These are phyloP conservation scores for Aspergillus carlsbadensis DNA, from an alignment of 495 filamentous ascomycete species.

Conservation along the genomic window DNA sequence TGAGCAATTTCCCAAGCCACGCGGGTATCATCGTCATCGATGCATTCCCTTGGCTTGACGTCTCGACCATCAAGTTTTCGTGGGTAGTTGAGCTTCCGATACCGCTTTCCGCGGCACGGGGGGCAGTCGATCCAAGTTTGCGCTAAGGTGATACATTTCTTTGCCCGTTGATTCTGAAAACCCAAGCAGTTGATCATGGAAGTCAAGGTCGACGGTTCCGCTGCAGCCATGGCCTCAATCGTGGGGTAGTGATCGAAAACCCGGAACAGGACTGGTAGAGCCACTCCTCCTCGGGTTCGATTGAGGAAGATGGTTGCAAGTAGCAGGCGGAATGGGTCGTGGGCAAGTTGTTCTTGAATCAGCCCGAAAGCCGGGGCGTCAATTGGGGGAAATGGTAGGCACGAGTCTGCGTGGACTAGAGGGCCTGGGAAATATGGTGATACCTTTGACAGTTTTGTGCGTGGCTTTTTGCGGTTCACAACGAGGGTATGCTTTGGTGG, in stretches of 20 bases:
- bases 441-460: constrained; percentile 29
- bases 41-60: constrained; percentile 50
- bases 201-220: constrained; percentile 56
- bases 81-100: constrained; percentile 71
- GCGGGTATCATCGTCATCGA: constrained; percentile 40
- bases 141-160: constrained; percentile 65
- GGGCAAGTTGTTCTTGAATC: constrained; percentile 76
- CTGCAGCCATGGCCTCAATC: constrained; percentile 60
- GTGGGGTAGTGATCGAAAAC: constrained; percentile 70
- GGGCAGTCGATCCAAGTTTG: constrained; percentile 65
- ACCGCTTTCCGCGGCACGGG: constrained; percentile 58
- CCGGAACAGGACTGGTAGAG: constrained; percentile 71
- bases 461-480: constrained; percentile 16
- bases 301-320: constrained; percentile 82
- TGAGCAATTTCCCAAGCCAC: constrained; percentile 84
- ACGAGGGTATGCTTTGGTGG: neutral
- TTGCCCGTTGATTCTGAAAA: constrained; percentile 63
- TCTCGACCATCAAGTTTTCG: constrained; percentile 51
- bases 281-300: constrained; percentile 69
- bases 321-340: constrained; percentile 69
- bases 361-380: constrained; percentile 65
- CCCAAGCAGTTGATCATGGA: constrained; percentile 71
- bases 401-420: constrained; percentile 53
- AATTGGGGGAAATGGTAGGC: constrained; percentile 70
- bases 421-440: constrained; percentile 48